These are phyloP conservation scores for Lactarius trivialis DNA, from an alignment of 768 basidiomycete genomes.

Conservation along the genomic window DNA sequence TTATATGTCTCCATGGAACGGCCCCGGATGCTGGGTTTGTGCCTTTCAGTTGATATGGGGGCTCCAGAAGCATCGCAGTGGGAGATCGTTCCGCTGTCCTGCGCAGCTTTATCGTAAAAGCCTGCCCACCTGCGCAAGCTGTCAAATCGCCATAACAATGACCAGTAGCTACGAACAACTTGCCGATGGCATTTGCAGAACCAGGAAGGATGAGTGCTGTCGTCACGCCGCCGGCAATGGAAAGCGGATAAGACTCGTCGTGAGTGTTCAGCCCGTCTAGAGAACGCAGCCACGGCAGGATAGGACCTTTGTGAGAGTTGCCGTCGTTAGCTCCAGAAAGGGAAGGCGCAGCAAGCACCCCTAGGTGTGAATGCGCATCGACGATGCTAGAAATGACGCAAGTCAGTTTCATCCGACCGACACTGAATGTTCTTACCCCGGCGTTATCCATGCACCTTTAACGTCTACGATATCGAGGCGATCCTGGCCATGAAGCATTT, in stretches of 20 bases:
- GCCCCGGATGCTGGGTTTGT: slow-evolving; percentile 29
- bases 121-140: slow-evolving; percentile 54
- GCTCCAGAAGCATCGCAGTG: slow-evolving; percentile 64
- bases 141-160: slow-evolving; percentile 6
- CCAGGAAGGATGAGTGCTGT: slow-evolving; percentile 74
- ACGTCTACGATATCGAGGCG: slow-evolving; percentile 43
- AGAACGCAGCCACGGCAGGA: slow-evolving; percentile 68
- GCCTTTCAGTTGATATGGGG: slow-evolving; percentile 51
- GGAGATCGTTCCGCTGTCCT: slow-evolving; percentile 64
- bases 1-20: slow-evolving; percentile 61
- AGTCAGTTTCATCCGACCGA: neutral
- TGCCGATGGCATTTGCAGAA: slow-evolving; percentile 58
- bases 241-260: slow-evolving; percentile 61
- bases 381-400: slow-evolving; percentile 34
- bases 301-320: slow-evolving; percentile 40
- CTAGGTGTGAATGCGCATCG: slow-evolving; percentile 55
- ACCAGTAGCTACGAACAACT: slow-evolving; percentile 23
- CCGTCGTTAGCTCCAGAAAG: slow-evolving; percentile 41
- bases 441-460: slow-evolving; percentile 62
- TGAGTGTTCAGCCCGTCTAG: slow-evolving; percentile 79
- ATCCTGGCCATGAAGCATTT: neutral
- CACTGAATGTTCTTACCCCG: slow-evolving; percentile 28
- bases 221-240: slow-evolving; percentile 77
- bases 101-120: slow-evolving; percentile 70
- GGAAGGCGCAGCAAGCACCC: slow-evolving; percentile 30